Conservation (phyloP, 257 asterid genomes). For the Primulina eburnea region DNA sequence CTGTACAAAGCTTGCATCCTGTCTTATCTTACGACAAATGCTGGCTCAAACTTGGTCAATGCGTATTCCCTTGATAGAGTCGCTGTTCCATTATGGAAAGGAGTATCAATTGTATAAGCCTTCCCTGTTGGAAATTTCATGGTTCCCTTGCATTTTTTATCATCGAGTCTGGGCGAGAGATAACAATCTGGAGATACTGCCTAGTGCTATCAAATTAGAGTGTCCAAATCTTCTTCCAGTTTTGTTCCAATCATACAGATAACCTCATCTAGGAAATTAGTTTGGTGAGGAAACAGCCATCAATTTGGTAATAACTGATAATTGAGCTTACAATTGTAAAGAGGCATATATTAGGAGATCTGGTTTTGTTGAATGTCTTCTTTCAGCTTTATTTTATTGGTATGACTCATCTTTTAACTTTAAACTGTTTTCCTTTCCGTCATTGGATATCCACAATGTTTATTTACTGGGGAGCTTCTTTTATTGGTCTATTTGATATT, state of each 20-base stretch:
- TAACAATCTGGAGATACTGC: slow-evolving; percentile 4
- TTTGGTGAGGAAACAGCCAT: slow-evolving; percentile 27
- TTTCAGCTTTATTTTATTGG: slow-evolving; percentile 4
- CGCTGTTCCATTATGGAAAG: neutral
- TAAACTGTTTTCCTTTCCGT: neutral
- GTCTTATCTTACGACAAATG: neutral
- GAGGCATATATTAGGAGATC: slow-evolving; percentile 17
- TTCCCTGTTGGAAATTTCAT: neutral
- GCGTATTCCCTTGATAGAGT: neutral
- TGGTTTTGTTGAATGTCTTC: slow-evolving; percentile 20
- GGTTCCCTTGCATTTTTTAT: neutral
- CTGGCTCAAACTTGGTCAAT: neutral
- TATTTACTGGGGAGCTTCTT: slow-evolving; percentile 15
- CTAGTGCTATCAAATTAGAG: neutral
- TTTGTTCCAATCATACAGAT: slow-evolving; percentile 4
- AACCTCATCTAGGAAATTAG: slow-evolving; percentile 15
- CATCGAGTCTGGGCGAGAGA: neutral
- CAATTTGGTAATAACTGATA: slow-evolving; percentile 18
- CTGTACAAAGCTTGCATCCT: neutral
- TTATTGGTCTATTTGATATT: slow-evolving; percentile 9
- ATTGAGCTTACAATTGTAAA: slow-evolving; percentile 23
- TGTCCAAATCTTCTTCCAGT: neutral
- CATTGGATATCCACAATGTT: slow-evolving; percentile 2
- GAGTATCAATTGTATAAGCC: neutral
- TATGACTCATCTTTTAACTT: slow-evolving; percentile 5